Evolutionary conservation across 371 early-diverging fungal genomes (phyloP).

Genomic region (Scutellospora calospora): DNA sequence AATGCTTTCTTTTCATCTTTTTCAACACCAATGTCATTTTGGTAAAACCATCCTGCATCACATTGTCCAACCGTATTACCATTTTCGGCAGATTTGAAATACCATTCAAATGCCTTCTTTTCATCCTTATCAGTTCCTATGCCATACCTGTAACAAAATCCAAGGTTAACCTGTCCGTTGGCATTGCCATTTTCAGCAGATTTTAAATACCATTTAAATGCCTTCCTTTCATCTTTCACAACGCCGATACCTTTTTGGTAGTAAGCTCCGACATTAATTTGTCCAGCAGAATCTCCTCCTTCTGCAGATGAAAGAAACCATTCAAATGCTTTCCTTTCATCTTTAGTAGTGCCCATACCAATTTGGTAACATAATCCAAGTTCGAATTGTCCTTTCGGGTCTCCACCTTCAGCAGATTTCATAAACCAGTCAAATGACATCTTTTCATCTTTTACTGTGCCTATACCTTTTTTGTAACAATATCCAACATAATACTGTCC

Average conservation of each 20-base stretch:
- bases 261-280: conserved; percentile 4
- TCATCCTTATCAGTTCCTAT: conserved; percentile 46
- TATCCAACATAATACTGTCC: conserved; percentile 74
- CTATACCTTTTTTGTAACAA: conserved; percentile 86
- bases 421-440: conserved; percentile 80
- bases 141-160: conserved; percentile 91
- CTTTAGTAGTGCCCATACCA: conserved; percentile 73
- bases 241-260: not conserved
- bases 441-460: conserved; percentile 67
- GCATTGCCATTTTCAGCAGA: conserved; percentile 56
- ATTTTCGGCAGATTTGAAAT: too few relatives aligned
- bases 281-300: conserved; percentile 46
- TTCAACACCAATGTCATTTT: not conserved
- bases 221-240: conserved; percentile 50
- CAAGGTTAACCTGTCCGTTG: conserved; percentile 80
- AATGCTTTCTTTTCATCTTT: too few relatives aligned
- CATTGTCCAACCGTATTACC: not conserved
- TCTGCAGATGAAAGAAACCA: conserved; percentile 65
- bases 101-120: not conserved
- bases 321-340: too few relatives aligned
- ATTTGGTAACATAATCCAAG: conserved; percentile 85
- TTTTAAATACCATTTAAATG: too few relatives aligned
- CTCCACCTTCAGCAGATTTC: conserved; percentile 76
- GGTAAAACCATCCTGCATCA: not conserved
- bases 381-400: conserved; percentile 83